Evolutionary conservation across 371 early-diverging fungal genomes (phyloP).

Genomic region (Lichtheimia hyalospora): DNA sequence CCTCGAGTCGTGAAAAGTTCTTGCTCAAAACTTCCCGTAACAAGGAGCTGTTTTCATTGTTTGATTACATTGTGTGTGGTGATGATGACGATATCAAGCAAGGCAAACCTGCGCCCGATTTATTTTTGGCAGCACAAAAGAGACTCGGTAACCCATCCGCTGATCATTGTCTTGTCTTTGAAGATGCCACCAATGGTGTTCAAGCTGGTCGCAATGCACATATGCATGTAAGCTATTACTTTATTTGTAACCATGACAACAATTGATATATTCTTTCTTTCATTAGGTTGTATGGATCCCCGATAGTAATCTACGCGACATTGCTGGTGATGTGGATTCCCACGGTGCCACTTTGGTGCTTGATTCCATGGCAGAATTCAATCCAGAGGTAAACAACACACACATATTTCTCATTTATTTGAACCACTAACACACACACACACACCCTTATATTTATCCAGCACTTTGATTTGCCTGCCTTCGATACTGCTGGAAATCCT

Average conservation of each 20-base stretch:
- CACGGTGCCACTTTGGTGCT: constrained; percentile 56
- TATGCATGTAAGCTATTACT: constrained; percentile 66
- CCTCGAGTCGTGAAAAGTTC: constrained; percentile 73
- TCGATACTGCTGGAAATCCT: constrained; percentile 9
- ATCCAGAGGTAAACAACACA: constrained; percentile 48
- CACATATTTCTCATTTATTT: neutral
- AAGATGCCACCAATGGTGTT: constrained; percentile 86
- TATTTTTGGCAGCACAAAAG: constrained; percentile 76
- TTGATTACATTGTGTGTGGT: constrained; percentile 82
- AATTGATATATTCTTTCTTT: neutral
- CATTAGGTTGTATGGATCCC: constrained; percentile 79
- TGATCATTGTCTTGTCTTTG: constrained; percentile 86
- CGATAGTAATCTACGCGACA: constrained; percentile 56
- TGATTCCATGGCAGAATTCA: constrained; percentile 67
- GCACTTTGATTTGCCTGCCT: constrained; percentile 23
- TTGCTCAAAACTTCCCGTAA: constrained; percentile 73
- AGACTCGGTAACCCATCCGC: constrained; percentile 51
- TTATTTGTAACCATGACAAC: neutral
- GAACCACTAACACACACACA: neutral
- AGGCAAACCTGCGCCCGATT: constrained; percentile 92
- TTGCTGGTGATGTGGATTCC: constrained; percentile 24
- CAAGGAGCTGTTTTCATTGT: constrained; percentile 72
- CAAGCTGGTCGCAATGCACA: constrained; percentile 80
- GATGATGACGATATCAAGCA: constrained; percentile 77
- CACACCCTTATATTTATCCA: neutral